Evolutionary conservation across 768 basidiomycete genomes (phyloP).

Genomic region (Russula ochroleuca): DNA sequence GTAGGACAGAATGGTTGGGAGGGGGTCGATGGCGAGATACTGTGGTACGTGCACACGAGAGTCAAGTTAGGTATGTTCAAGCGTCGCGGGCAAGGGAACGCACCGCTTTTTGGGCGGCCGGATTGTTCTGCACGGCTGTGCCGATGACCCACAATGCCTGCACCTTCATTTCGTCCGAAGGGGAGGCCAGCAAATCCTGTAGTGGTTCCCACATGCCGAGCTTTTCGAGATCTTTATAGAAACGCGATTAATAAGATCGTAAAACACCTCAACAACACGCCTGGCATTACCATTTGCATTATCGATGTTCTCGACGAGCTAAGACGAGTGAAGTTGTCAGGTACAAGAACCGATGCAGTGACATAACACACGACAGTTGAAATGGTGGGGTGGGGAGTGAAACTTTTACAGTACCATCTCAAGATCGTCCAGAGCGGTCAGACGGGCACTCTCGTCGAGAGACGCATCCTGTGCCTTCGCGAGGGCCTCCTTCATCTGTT

Average conservation of each 20-base stretch:
- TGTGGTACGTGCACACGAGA: conserved; percentile 29
- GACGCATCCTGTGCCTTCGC: conserved; percentile 54
- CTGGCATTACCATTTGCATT: conserved; percentile 74
- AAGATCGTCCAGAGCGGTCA: conserved; percentile 73
- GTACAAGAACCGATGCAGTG: not conserved
- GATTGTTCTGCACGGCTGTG: conserved; percentile 88
- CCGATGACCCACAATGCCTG: conserved; percentile 84
- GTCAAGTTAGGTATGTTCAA: not conserved
- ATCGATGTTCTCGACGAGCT: conserved; percentile 87
- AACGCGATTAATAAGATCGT: not conserved
- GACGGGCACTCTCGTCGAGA: conserved; percentile 53
- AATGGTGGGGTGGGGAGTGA: no score
- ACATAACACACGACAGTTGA: not conserved
- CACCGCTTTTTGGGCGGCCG: conserved; percentile 73
- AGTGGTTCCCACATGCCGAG: conserved; percentile 77
- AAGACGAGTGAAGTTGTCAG: not conserved
- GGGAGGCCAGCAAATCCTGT: conserved; percentile 55
- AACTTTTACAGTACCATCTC: conserved; percentile 63
- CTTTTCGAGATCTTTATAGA: conserved; percentile 59
- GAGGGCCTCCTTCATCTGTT: conserved; percentile 79
- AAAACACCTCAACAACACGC: not conserved
- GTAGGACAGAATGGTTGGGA: conserved; percentile 58
- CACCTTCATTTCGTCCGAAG: conserved; percentile 57
- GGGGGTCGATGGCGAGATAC: conserved; percentile 63
- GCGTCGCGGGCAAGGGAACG: conserved; percentile 30